Evolutionary conservation across 345 rosid genomes (phyloP), one percentile per base, ranked within the genome.

Genomic region (Populus tremula): DNA sequence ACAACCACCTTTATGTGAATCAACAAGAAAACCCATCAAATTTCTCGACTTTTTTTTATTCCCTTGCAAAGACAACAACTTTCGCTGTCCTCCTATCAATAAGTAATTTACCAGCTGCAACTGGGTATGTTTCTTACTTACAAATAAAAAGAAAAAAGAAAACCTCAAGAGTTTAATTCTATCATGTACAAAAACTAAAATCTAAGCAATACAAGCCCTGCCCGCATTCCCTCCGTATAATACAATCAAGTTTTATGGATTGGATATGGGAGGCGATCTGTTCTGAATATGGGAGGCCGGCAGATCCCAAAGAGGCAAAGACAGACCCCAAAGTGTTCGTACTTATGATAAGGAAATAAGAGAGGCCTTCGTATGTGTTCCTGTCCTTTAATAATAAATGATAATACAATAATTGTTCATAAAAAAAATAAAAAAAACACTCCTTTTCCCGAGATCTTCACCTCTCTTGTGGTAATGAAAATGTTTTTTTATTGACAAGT

Each of bases 1-100:
- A 16, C 74, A 70, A 23, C 71, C 80, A 20, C 66, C 84, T 4
- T 62, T 64, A 35, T 73, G 78, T 4, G 75, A 77, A 69, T 74
- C 81, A 59, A 77, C 76, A 47, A 64, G 84, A 63, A 77, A 62
- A 35, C 78, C 84, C 84, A 81, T 81, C 72, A 73, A 73, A 73
- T n/a, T 5, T 17, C 29, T 17, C 70, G 7, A 39, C 6, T 39
- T 13, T 50, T 31, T 43, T 43, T 43, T 43, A 43, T 11, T 2
- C 25, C 21, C 77, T 38, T 49, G 11, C 45, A 63, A 8, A 20
- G 11, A 62, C 23, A 43, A 41, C 12, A 59, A 62, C 17, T n/a
- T 59, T 43, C 47, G 12, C 47, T 43, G 47, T 43, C 47, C 27
- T 8, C 23, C 63, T 59, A 4, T 59, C 14, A 59, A 59, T 59